Percentiles rank a stretch among this genome's conserved stretches.
Conservation (phyloP, 1,284 basidiomycete species). For the Pseudozyma hubeiensis region DNA sequence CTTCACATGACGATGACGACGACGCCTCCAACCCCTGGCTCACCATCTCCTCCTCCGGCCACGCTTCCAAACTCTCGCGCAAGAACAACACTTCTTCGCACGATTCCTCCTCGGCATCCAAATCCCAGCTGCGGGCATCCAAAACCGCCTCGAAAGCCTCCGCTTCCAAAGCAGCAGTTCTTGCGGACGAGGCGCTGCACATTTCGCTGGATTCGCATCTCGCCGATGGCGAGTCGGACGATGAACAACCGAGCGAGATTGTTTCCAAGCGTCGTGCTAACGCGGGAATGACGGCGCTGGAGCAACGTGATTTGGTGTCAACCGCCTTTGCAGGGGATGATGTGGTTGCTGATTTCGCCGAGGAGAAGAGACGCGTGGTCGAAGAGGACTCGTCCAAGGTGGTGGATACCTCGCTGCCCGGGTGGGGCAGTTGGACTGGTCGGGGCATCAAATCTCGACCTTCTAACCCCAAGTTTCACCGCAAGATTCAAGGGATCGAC, state of each 20-base stretch:
- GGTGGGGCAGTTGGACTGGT: constrained; percentile 96
- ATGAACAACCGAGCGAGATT: not conserved
- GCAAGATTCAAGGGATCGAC: constrained; percentile 75
- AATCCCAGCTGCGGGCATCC: constrained; percentile 35
- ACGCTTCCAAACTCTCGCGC: constrained; percentile 24
- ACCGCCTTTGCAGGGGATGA: constrained; percentile 96
- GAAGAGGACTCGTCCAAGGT: constrained; percentile 83
- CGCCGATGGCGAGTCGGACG: constrained; percentile 12
- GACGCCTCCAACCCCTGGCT: constrained; percentile 54
- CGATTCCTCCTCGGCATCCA: constrained; percentile 29
- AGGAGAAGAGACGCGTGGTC: constrained; percentile 81
- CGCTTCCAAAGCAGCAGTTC: constrained; percentile 28
- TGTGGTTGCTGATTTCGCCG: constrained; percentile 87
- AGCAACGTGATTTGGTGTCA: constrained; percentile 89
- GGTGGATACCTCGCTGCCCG: constrained; percentile 84
- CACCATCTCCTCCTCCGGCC: constrained; percentile 6
- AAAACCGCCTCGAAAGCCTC: constrained; percentile 48
- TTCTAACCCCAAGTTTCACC: constrained; percentile 23
- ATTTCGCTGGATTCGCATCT: constrained; percentile 23
- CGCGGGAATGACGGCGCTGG: constrained; percentile 9
- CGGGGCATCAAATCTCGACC: constrained; percentile 72
- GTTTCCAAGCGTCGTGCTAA: not conserved
- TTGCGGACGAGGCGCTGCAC: constrained; percentile 11
- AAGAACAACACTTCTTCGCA: constrained; percentile 46
- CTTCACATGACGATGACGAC: constrained; percentile 10